Base-by-base conservation (phyloP, 208 protist genomes). In the Trypanosoma scelopori region DNA sequence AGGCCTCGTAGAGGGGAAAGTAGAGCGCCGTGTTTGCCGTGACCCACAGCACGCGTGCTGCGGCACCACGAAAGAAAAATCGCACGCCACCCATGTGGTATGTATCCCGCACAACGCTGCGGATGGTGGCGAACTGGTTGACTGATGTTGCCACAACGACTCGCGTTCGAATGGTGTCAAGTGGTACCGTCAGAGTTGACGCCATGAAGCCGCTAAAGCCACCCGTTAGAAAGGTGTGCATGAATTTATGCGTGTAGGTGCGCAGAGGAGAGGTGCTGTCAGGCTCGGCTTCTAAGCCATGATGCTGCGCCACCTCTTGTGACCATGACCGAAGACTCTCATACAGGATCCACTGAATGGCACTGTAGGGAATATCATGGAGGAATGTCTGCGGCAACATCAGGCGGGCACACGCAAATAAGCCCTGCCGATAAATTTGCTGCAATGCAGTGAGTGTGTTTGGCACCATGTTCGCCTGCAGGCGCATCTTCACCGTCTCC, bases 401-500 rank as follows among this genome's bases (percentile, higher is more conserved):
- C 13, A 91, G 78, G 5, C 79, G 78, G 32, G 64, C 48, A 55
- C 63, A 84, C 0, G 81, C 75, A 2, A 59, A 41, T 39, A 76
- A 35, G 0, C 88, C 88, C n/a, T 85, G 62, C 1, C 51, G 52
- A 45, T 68, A 61, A 27, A 94, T 46, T 55, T 89, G 83, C 35
- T 65, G 32, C 41, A 87, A 45, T 16, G 89, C 85, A 5, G 68
- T 71, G 12, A 35, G 6, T 0, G 83, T 85, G 67, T 71, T 80
- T 12, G 39, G n/a, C n/a, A 79, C 74, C 3, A 68, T 72, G 46
- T 76, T 59, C 0, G 85, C 71, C 69, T 94, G 89, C 39, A 94
- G 65, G 13, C 89, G 81, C 78, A 92, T 85, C 74, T 94, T 94
- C 63, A 88, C 64, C 43, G 84, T 88, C 67, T 94, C 85, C 85